Evolutionary conservation across 176 grass and related monocot genomes (phyloP).

Genomic region (Miscanthus lutarioriparius): DNA sequence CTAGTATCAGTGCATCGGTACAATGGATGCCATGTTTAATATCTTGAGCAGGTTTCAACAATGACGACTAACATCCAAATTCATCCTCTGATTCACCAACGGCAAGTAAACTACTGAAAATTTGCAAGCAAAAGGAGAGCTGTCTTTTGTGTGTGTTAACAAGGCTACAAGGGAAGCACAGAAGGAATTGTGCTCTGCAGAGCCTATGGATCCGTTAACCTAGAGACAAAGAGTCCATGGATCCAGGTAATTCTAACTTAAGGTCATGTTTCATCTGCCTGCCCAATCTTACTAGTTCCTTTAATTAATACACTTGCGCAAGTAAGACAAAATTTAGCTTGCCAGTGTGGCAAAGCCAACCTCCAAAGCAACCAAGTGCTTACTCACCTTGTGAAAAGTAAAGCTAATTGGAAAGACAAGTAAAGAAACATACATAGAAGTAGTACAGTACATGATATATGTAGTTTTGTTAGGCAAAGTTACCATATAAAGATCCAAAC

Average conservation of each 20-base stretch:
- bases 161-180: not conserved
- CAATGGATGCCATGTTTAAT: not conserved
- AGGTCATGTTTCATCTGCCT: not conserved
- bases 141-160: not conserved
- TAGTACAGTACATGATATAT: not conserved
- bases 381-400: conserved; percentile 6
- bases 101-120: not conserved
- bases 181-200: not conserved
- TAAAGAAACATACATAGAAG: not conserved
- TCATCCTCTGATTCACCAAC: not conserved
- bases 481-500: conserved; percentile 9
- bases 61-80: conserved; percentile 10
- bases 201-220: not conserved
- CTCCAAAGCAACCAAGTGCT: not conserved
- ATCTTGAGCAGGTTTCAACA: not conserved
- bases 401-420: not conserved
- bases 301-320: not conserved
- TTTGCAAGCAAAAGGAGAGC: not conserved
- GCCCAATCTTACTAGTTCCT: not conserved
- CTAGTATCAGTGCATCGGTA: not conserved
- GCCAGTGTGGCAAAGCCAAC: conserved; percentile 18
- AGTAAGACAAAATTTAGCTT: not conserved
- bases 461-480: not conserved
- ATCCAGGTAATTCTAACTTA: not conserved
- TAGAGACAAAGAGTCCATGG: not conserved